Conservation (phyloP, 2,329 filamentous ascomycete species). For the Diplodia seriata region DNA sequence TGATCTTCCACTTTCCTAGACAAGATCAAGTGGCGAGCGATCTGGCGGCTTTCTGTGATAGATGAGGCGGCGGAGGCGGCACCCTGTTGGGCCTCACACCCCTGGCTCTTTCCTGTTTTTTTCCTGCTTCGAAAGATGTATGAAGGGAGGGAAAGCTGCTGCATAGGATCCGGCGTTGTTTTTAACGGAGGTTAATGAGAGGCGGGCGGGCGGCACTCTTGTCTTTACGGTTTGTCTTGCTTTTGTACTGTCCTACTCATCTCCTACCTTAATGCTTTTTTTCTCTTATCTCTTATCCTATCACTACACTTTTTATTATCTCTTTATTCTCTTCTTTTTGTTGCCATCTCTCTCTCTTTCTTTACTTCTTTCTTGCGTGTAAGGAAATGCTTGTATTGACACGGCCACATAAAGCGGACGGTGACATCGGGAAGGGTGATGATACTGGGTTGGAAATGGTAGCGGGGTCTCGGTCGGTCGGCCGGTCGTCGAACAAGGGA, state of each 20-base stretch:
- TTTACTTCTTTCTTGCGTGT: constrained; percentile 5
- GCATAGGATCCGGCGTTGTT: constrained; percentile 27
- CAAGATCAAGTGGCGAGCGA: background rate
- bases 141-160: constrained; percentile 14
- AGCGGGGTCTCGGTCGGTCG: background rate
- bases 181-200: background rate
- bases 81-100: background rate
- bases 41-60: background rate
- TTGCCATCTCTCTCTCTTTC: constrained; percentile 10
- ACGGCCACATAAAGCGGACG: constrained; percentile 17
- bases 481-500: background rate
- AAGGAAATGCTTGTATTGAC: constrained; percentile 9
- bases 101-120: background rate
- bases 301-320: background rate
- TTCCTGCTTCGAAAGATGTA: background rate
- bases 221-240: background rate
- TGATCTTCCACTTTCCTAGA: background rate
- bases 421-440: constrained; percentile 15
- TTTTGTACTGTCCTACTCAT: background rate
- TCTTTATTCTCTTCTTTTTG: background rate
- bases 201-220: constrained; percentile 1
- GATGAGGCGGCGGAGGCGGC: background rate
- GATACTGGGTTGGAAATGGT: constrained; percentile 21
- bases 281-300: background rate
- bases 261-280: constrained; percentile 8